These are phyloP conservation scores for Austroboletus eburneus DNA, from an alignment of 768 basidiomycete genomes.

Conservation along the genomic window DNA sequence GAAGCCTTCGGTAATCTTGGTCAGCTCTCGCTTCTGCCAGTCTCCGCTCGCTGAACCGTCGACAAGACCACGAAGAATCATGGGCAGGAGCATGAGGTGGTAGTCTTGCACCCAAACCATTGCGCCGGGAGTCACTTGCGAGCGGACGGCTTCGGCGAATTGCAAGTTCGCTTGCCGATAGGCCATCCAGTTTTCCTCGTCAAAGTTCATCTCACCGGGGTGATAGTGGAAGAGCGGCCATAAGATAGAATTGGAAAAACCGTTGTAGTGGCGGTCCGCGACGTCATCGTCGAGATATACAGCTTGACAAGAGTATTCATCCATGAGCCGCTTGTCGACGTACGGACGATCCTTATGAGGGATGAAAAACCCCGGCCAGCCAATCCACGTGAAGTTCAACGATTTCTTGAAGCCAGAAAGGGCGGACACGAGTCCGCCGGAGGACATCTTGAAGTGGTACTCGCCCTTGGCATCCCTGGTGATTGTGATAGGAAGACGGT, in stretches of 20 bases:
- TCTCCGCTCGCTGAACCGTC: conserved; percentile 63
- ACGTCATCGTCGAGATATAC: conserved; percentile 98
- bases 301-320: conserved; percentile 95
- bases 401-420: conserved; percentile 98
- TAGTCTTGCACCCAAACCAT: conserved; percentile 99
- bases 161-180: conserved; percentile 95
- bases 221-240: conserved; percentile 99
- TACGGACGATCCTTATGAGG: conserved; percentile 86
- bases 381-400: conserved; percentile 97
- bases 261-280: conserved; percentile 97
- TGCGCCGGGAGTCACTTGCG: conserved; percentile 75
- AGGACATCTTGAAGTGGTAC: conserved; percentile 99
- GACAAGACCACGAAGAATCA: conserved; percentile 87
- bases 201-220: conserved; percentile 99
- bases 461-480: conserved; percentile 88
- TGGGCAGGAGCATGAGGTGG: conserved; percentile 95
- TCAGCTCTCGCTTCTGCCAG: conserved; percentile 56
- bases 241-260: conserved; percentile 98
- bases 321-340: conserved; percentile 89
- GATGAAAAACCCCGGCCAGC: conserved; percentile 93
- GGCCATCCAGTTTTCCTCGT: conserved; percentile 96
- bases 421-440: conserved; percentile 95
- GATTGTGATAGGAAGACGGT: conserved; percentile 94
- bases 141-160: conserved; percentile 86
- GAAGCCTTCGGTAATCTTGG: conserved; percentile 69